phyloP scores from a whole-genome alignment of 257 asterid species.

The Plantago major region DNA sequence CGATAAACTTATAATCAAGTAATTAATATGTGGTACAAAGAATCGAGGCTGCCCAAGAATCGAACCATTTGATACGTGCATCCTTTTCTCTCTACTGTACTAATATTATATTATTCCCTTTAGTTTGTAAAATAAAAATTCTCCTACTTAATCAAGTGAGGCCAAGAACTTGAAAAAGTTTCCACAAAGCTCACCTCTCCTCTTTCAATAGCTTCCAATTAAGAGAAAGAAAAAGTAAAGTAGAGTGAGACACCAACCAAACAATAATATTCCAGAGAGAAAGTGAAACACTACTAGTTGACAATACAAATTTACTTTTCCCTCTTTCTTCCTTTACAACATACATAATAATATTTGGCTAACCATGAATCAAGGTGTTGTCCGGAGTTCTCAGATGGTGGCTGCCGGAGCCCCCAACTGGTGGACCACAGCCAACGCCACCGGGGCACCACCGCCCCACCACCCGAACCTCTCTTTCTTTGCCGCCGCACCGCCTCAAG shows the following conservation, averaged over 20 bases:
- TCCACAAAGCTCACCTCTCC: constrained; percentile 35
- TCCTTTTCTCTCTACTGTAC: constrained; percentile 2
- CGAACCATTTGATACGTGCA: background rate
- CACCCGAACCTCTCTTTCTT: constrained; percentile 26
- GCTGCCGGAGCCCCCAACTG: constrained; percentile 51
- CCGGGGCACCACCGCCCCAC: constrained; percentile 29
- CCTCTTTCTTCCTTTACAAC: too few relatives aligned
- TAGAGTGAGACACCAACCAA: constrained; percentile 25
- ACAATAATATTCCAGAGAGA: constrained; percentile 24
- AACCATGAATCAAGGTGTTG: constrained; percentile 51
- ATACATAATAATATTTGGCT: too few relatives aligned
- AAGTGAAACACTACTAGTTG: constrained; percentile 13
- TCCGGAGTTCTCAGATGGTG: constrained; percentile 63
- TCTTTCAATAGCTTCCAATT: constrained; percentile 26
- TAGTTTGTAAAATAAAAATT: constrained; percentile 12
- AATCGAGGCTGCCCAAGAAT: background rate
- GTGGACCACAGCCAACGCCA: constrained; percentile 43
- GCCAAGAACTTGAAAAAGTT: constrained; percentile 42
- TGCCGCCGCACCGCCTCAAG: constrained; percentile 31
- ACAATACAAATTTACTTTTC: too few relatives aligned
- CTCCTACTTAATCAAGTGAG: constrained; percentile 51
- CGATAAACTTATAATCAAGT: too few relatives aligned
- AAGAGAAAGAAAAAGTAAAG: constrained; percentile 24
- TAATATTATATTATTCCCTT: background rate
- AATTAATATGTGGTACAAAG: too few relatives aligned